A percentile compares a stretch with the other conserved stretches of the same genome.
These are phyloP conservation scores for Pythium oligandrum DNA, from an alignment of 352 stramenopile genomes.

Conservation along the genomic window DNA sequence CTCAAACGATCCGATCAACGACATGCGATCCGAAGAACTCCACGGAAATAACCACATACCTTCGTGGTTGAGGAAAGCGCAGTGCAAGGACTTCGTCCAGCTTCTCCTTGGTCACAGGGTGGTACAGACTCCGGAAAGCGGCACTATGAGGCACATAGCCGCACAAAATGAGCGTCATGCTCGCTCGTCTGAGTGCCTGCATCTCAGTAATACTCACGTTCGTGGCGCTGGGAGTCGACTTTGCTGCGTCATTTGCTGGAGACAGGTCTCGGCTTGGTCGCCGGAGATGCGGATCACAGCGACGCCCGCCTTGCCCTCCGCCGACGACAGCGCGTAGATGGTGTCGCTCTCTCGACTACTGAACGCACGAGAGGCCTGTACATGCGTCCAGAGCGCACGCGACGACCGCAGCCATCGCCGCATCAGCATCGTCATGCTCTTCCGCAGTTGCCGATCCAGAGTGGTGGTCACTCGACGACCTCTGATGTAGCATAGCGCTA, in stretches of 20 bases:
- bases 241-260: slow-evolving; percentile 50
- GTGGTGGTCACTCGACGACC: too few species aligned
- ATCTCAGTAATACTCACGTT: slow-evolving; percentile 24
- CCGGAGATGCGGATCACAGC: slow-evolving; percentile 88
- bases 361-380: slow-evolving; percentile 4
- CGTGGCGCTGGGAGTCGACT: slow-evolving; percentile 35
- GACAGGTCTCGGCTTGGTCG: slow-evolving; percentile 52
- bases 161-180: neutral
- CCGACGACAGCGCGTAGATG: slow-evolving; percentile 90
- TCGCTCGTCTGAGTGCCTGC: neutral
- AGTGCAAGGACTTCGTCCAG: slow-evolving; percentile 88
- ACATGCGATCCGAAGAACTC: too few species aligned
- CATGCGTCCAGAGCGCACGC: neutral
- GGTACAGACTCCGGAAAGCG: slow-evolving; percentile 66
- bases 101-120: slow-evolving; percentile 67
- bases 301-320: slow-evolving; percentile 78
- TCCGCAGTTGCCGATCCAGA: neutral
- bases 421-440: neutral
- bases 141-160: slow-evolving; percentile 26
- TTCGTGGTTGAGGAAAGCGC: slow-evolving; percentile 78
- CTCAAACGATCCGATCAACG: neutral
- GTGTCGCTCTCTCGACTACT: slow-evolving; percentile 62
- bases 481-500: too few species aligned
- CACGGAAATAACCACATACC: slow-evolving; percentile 22
- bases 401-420: neutral